These are phyloP conservation scores for Syncephalastrum monosporum DNA, from an alignment of 371 early-diverging fungal species.

Conservation along the genomic window DNA sequence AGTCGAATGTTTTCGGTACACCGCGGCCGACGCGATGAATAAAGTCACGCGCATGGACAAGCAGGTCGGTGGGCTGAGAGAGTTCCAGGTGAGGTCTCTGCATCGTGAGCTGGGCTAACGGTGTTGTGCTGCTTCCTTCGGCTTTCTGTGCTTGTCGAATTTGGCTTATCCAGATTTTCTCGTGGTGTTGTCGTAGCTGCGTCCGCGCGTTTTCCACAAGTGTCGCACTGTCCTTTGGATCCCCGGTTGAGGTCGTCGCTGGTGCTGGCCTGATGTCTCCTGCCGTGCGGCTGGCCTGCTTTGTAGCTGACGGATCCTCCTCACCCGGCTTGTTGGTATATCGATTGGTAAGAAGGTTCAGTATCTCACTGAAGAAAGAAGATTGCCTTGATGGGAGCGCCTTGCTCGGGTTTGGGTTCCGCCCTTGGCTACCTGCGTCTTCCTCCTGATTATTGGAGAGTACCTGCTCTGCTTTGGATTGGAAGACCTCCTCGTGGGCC, in stretches of 20 bases:
- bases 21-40: conserved; percentile 52
- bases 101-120: conserved; percentile 47
- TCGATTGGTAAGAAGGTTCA: conserved; percentile 15
- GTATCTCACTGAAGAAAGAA: not conserved
- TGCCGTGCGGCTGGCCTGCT: conserved; percentile 20
- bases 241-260: too few species aligned
- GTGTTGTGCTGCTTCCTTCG: conserved; percentile 14
- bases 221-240: too few species aligned
- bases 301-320: not conserved
- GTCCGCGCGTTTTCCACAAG: not conserved
- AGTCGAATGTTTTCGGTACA: conserved; percentile 45
- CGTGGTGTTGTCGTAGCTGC: conserved; percentile 16
- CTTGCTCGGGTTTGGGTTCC: too few species aligned
- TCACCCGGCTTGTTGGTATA: conserved; percentile 47
- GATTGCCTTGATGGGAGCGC: too few species aligned
- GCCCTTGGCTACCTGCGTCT: too few species aligned
- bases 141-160: conserved; percentile 25
- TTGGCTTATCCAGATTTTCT: conserved; percentile 36
- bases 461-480: too few species aligned
- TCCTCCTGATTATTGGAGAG: too few species aligned
- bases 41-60: conserved; percentile 38
- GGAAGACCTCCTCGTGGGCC: too few species aligned
- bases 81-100: conserved; percentile 30
- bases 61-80: conserved; percentile 36
- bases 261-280: too few species aligned